Evolutionary conservation across 2,329 filamentous ascomycete species (phyloP).

Genomic region (Clarireedia monteithiana): DNA sequence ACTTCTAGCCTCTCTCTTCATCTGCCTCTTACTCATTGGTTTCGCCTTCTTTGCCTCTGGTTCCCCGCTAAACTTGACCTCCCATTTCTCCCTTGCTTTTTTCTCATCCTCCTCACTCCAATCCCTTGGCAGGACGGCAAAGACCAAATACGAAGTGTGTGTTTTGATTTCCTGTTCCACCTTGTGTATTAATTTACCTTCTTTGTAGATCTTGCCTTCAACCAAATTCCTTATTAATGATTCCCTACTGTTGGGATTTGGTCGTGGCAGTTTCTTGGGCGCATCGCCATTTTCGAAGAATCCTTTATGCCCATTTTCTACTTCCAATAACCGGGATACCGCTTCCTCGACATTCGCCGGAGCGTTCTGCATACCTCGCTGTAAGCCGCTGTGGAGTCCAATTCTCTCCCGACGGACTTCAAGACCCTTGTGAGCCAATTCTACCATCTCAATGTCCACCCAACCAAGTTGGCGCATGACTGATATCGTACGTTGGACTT

Average conservation of each 20-base stretch:
- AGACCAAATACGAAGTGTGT: constrained; percentile 94
- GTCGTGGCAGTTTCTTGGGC: constrained; percentile 20
- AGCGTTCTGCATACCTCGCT: constrained; percentile 49
- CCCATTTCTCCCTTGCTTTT: constrained; percentile 53
- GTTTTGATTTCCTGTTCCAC: constrained; percentile 87
- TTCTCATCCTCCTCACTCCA: constrained; percentile 82
- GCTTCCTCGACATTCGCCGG: constrained; percentile 75
- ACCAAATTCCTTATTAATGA: constrained; percentile 28
- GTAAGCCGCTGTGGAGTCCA: constrained; percentile 50
- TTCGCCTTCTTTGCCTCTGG: constrained; percentile 10
- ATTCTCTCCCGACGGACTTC: constrained; percentile 77
- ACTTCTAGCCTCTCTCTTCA: constrained; percentile 20
- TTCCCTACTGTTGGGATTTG: constrained; percentile 29
- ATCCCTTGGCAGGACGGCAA: constrained; percentile 78
- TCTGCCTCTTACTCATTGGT: constrained; percentile 20
- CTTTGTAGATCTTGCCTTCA: constrained; percentile 54
- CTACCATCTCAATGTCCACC: constrained; percentile 90
- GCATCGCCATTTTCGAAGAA: constrained; percentile 42
- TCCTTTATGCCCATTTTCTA: constrained; percentile 61
- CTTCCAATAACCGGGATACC: constrained; percentile 60
- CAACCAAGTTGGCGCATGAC: constrained; percentile 75
- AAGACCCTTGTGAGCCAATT: constrained; percentile 71
- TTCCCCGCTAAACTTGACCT: constrained; percentile 15
- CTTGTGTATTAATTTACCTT: constrained; percentile 71
- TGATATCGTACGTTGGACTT: constrained; percentile 80